phyloP scores from a whole-genome alignment of 169 alveolate genomes.

The Plasmodium inui region DNA sequence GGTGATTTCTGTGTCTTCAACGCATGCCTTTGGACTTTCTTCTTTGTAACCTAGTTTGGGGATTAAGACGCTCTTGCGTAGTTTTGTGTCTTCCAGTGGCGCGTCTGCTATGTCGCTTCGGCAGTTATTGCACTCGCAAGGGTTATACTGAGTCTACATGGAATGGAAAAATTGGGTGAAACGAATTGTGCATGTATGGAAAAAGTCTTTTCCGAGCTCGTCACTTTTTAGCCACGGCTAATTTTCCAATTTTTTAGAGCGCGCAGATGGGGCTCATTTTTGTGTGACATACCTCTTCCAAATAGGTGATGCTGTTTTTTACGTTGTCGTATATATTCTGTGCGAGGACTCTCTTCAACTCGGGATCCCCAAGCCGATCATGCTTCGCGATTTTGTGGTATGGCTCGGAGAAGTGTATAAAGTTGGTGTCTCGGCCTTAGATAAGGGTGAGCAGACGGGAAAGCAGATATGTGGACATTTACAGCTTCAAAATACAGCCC shows the following conservation, averaged over 20 bases:
- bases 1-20: neutral
- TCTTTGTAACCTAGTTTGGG: neutral
- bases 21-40: neutral
- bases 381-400: constrained; percentile 57
- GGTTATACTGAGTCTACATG: constrained; percentile 38
- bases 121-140: neutral
- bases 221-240: neutral
- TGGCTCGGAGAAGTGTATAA: constrained; percentile 44
- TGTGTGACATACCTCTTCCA: constrained; percentile 19
- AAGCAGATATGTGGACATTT: neutral
- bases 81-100: neutral
- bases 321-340: constrained; percentile 50
- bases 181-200: neutral
- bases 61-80: neutral
- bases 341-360: constrained; percentile 28
- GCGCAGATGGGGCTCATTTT: neutral
- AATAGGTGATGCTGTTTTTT: constrained; percentile 32
- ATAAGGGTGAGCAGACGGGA: neutral
- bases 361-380: constrained; percentile 14
- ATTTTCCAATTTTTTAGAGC: neutral
- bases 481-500: neutral
- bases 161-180: neutral
- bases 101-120: neutral
- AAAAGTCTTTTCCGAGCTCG: neutral
- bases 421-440: constrained; percentile 4